phyloP scores from a whole-genome alignment of 164 flowering plant species.

The Santalum album region DNA sequence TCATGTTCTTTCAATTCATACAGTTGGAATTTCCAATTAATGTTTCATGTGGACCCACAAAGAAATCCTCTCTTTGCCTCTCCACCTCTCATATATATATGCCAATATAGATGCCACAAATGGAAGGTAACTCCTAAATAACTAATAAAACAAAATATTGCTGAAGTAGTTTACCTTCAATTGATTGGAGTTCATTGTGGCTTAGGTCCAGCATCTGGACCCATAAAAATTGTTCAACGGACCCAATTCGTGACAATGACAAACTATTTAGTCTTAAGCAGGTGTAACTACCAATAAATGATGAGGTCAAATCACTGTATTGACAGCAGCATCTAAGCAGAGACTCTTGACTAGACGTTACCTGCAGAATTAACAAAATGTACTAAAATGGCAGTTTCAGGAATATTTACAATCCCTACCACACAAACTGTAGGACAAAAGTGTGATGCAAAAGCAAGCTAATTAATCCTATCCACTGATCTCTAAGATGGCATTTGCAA shows the following conservation, averaged over 20 bases:
- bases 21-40: too few relatives aligned
- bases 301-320: constrained; percentile 23
- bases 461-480: neutral
- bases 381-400: neutral
- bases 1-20: too few relatives aligned
- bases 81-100: too few relatives aligned
- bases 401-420: neutral
- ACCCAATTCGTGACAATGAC: constrained; percentile 66
- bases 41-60: too few relatives aligned
- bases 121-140: neutral
- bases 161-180: constrained; percentile 51
- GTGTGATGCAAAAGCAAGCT: neutral
- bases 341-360: constrained; percentile 41
- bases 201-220: constrained; percentile 89
- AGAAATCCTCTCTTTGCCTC: too few relatives aligned
- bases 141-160: too few relatives aligned
- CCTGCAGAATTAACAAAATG: constrained; percentile 30
- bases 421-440: neutral
- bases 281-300: constrained; percentile 9
- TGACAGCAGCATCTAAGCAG: constrained; percentile 39
- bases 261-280: constrained; percentile 56
- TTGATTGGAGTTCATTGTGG: constrained; percentile 63
- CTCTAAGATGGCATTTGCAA: neutral
- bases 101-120: neutral
- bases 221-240: constrained; percentile 62